phyloP scores from a whole-genome alignment of 768 basidiomycete genomes.

The Lentinula lateritia region DNA sequence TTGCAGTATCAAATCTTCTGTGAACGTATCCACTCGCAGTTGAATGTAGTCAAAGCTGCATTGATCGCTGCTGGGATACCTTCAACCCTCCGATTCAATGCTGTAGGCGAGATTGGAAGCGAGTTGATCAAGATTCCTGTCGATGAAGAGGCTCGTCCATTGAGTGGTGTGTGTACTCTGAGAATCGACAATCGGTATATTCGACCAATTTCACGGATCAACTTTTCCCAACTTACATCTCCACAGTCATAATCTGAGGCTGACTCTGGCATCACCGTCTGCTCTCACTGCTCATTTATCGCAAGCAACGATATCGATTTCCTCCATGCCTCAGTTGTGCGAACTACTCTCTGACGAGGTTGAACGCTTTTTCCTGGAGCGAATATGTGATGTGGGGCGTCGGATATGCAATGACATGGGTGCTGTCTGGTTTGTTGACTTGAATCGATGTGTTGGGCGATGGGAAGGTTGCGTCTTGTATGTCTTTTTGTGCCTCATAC shows the following conservation, averaged over 20 bases:
- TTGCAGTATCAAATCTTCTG: constrained; percentile 79
- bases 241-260: constrained; percentile 62
- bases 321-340: constrained; percentile 70
- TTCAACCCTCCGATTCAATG: constrained; percentile 50
- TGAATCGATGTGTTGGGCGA: constrained; percentile 65
- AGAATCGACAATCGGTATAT: constrained; percentile 63
- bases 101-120: constrained; percentile 64
- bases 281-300: constrained; percentile 72
- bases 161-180: constrained; percentile 71
- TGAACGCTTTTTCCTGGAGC: constrained; percentile 59
- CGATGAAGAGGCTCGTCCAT: constrained; percentile 29
- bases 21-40: constrained; percentile 50
- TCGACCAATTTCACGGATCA: neutral
- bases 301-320: constrained; percentile 69
- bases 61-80: constrained; percentile 50
- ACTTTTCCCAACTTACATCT: neutral
- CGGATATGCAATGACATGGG: constrained; percentile 46
- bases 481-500: constrained; percentile 22
- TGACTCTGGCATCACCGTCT: constrained; percentile 75
- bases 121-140: constrained; percentile 48
- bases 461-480: constrained; percentile 80
- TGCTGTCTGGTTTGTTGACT: constrained; percentile 77
- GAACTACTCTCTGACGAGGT: constrained; percentile 77
- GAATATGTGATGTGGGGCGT: constrained; percentile 64
- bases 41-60: constrained; percentile 43